Base-by-base conservation (phyloP, 495 filamentous ascomycete genomes). In the Geoglossum glabrum region DNA sequence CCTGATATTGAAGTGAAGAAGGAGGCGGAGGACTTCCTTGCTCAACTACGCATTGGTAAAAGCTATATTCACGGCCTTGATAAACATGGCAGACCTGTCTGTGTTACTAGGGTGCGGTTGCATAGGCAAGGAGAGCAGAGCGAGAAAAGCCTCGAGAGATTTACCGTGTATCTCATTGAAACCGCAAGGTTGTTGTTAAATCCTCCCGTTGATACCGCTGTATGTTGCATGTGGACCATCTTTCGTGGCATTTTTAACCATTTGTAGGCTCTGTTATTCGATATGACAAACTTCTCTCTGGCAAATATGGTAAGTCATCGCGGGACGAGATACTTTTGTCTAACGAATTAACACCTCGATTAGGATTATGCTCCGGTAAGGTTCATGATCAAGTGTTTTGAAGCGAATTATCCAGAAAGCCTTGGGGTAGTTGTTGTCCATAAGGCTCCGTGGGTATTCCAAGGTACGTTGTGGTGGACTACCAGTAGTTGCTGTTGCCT, bases 321-420 rank as follows among this genome's bases (percentile, higher is more conserved):
- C 45, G 31, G 15, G 3, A 10, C 49, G 1, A 5, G 45, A 28
- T 13, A 13, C 33, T 60, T 40, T 62, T n/a, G 2, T 13, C 56
- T 19, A 10, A 10, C 55, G 55, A 61, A 17, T n/a, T 8, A 25
- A 27, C 13, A 5, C 40, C n/a, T 11, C 28, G 23, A 45, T 49
- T 34, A 89, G 86, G 92, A 98, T 66, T 97, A 97, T 66, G 79
- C 86, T 0, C 92, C 92, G 0, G 87, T 98, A 26, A 97, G 90
- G 64, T 97, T 96, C 74, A 94, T 98, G 80, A 96, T 97, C 73
- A 95, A 95, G 72, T 95, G 88, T 70, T 98, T 98, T 67, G 93
- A 97, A 72, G 93, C 92, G 54, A 97, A 98, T 70, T 98, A 97
- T 66, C 92, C 93, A 27, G 93, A 97, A 67, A 86, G 78, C 55